Evolutionary conservation across 2,329 filamentous ascomycete species (phyloP), one percentile per base, ranked within the genome.

Genomic region (Hypoxylon rubiginosum): DNA sequence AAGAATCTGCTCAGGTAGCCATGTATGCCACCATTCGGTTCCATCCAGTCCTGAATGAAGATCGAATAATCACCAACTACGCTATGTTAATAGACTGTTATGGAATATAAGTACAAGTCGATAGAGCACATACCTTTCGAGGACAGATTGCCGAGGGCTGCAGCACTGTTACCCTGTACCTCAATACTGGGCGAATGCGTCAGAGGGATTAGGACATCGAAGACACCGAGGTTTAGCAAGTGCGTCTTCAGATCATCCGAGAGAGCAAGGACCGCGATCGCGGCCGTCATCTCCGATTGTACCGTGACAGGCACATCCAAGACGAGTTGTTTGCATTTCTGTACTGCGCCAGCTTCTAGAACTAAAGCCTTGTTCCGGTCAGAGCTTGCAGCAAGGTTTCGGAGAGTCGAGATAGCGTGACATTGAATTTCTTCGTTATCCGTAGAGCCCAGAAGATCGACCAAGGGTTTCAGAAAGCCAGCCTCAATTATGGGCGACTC

Each of bases 391-490:
- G 96, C 96, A 63, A 99, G 85, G 75, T 99, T 99, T 69, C 96
- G 90, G 52, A 99, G 86, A 0, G 96, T 99, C 4, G 96, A 98
- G 71, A 99, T 99, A 62, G 96, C 96, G 77, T 99, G 96, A 77
- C 96, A 99, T 78, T 99, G 96, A 55, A 99, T 99, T 78, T 99
- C 96, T 79, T 99, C 96, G 76, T 97, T 97, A 73, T 98, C 95
- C 0, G 94, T 97, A 9, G 94, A 97, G 55, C 96, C 95, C 7
- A 99, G 87, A 1, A 99, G 86, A 71, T 98, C 94, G 24, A 99
- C 96, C 59, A 99, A 82, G 0, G 96, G 96, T 78, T 94, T 94
- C 65, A 99, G 82, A 80, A 99, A 99, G 63, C 95, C 96, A 43
- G 95, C 95, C 76, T 99, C 96, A 75, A 99, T 99, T 71, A 99